Conservation (phyloP, 164 flowering plant species). For the Sextonia rubra region DNA sequence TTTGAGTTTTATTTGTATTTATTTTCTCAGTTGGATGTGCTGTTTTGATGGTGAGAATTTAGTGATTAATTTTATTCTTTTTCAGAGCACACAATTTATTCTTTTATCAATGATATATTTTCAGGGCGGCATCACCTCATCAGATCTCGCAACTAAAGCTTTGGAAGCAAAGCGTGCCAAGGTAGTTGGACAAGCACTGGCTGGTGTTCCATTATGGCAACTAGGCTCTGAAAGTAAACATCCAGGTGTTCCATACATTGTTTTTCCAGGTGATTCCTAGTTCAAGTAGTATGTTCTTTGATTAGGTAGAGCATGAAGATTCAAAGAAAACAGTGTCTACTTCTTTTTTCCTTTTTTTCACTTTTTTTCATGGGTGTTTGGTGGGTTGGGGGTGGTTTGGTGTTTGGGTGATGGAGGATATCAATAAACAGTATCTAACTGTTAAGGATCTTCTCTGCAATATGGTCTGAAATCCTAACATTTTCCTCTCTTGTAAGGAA, state of each 20-base stretch:
- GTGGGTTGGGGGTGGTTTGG: too few species aligned
- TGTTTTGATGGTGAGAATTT: not conserved
- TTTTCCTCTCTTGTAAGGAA: too few species aligned
- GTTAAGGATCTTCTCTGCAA: too few species aligned
- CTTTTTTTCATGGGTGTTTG: too few species aligned
- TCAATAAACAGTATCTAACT: too few species aligned
- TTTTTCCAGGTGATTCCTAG: slow-evolving; percentile 74
- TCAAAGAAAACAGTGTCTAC: not conserved
- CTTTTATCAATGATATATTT: not conserved
- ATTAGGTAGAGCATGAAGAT: too few species aligned
- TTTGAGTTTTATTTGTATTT: not conserved
- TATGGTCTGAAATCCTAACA: too few species aligned
- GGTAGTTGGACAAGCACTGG: slow-evolving; percentile 90
- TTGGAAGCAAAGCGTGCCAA: slow-evolving; percentile 77
- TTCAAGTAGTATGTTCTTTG: not conserved
- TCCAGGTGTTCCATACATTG: slow-evolving; percentile 95
- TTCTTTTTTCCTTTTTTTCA: too few species aligned
- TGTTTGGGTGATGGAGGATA: too few species aligned
- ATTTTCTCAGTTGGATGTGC: not conserved
- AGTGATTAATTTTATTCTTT: not conserved
- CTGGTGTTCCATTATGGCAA: slow-evolving; percentile 98
- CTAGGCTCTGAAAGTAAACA: slow-evolving; percentile 93
- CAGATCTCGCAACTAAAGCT: slow-evolving; percentile 95
- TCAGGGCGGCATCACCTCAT: slow-evolving; percentile 99
- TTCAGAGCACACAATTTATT: not conserved